Evolutionary conservation across 2,329 filamentous ascomycete genomes (phyloP).

Genomic region (Pyricularia pennisetigena): DNA sequence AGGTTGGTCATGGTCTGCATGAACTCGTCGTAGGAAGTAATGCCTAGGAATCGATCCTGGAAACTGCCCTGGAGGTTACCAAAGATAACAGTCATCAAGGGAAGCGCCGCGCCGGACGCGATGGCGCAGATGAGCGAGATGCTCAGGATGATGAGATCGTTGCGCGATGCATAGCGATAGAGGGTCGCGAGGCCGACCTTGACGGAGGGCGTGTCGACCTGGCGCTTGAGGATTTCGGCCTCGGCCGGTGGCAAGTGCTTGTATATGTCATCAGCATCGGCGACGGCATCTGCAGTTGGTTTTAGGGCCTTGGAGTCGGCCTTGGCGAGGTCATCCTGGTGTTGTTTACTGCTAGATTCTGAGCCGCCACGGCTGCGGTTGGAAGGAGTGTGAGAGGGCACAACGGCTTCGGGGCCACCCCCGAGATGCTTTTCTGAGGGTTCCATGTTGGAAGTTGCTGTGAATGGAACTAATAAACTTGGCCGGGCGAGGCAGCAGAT

Average conservation of each 20-base stretch:
- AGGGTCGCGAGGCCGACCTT: neutral
- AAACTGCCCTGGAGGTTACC: constrained; percentile 34
- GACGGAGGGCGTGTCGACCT: neutral
- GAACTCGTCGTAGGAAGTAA: neutral
- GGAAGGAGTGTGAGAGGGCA: neutral
- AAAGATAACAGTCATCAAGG: constrained; percentile 57
- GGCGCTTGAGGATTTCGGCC: neutral
- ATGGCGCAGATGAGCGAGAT: constrained; percentile 57
- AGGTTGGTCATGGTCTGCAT: constrained; percentile 64
- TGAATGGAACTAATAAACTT: neutral
- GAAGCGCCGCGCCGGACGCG: constrained; percentile 63
- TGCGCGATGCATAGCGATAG: neutral
- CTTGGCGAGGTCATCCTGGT: constrained; percentile 22
- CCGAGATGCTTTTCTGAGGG: constrained; percentile 10
- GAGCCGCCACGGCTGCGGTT: constrained; percentile 2
- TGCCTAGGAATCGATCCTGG: neutral
- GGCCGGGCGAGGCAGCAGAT: neutral
- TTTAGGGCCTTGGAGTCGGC: constrained; percentile 31
- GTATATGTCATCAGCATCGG: neutral
- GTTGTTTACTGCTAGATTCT: constrained; percentile 3
- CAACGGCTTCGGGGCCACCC: constrained; percentile 6
- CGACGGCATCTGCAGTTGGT: constrained; percentile 5
- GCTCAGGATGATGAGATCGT: constrained; percentile 39
- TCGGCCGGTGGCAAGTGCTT: neutral
- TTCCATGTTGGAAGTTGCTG: constrained; percentile 4